Conservation (phyloP, 169 alveolate genomes). For the Plasmodium billcollinsi region DNA sequence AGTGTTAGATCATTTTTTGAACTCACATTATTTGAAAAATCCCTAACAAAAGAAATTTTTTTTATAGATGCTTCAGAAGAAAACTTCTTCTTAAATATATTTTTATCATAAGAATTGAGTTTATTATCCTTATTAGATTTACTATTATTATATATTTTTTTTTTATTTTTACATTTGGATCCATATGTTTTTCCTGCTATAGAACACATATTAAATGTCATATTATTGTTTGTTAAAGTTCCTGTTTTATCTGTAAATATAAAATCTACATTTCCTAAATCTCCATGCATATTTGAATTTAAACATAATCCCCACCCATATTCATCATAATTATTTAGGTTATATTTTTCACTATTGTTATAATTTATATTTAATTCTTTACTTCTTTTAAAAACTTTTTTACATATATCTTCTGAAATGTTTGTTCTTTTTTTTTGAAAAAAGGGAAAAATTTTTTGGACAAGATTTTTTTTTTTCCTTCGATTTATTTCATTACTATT, state of each 20-base stretch:
- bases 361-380: background rate
- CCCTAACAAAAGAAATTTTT: background rate
- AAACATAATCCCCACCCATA: slow-evolving; percentile 76
- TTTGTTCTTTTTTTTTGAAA: slow-evolving; percentile 13
- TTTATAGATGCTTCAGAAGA: background rate
- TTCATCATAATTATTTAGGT: slow-evolving; percentile 11
- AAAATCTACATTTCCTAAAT: slow-evolving; percentile 96
- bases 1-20: background rate
- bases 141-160: background rate
- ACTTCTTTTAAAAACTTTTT: slow-evolving; percentile 3
- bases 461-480: slow-evolving; percentile 6
- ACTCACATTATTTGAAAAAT: background rate
- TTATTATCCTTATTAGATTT: slow-evolving; percentile 4
- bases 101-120: background rate
- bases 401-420: background rate
- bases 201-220: slow-evolving; percentile 92
- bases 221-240: slow-evolving; percentile 96
- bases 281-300: slow-evolving; percentile 90
- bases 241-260: slow-evolving; percentile 99
- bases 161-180: background rate
- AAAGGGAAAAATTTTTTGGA: slow-evolving; percentile 38
- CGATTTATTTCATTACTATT: slow-evolving; percentile 3
- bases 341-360: background rate
- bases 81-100: background rate
- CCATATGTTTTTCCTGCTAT: slow-evolving; percentile 71